phyloP scores from a whole-genome alignment of 2,329 filamentous ascomycete genomes.

The Colletotrichum tropicale region DNA sequence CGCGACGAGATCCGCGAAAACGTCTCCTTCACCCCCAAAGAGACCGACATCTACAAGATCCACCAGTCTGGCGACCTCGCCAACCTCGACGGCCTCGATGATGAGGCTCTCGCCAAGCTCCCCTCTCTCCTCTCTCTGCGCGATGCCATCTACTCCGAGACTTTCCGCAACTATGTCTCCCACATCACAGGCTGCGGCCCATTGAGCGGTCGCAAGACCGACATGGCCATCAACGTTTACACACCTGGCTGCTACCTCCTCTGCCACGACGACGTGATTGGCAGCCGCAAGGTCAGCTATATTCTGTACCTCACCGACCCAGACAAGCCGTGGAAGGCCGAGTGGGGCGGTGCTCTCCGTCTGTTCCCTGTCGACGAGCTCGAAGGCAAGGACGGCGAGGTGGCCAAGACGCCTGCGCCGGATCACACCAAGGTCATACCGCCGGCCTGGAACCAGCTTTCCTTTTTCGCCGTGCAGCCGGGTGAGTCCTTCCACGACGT shows the following conservation, averaged over 20 bases:
- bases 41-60: constrained; percentile 99
- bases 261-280: constrained; percentile 98
- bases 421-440: constrained; percentile 85
- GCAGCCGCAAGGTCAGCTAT: constrained; percentile 93
- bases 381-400: constrained; percentile 71
- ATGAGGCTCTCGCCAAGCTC: constrained; percentile 82
- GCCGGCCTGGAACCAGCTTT: constrained; percentile 95
- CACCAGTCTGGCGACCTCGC: constrained; percentile 98
- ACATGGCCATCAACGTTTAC: constrained; percentile 99
- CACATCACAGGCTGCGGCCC: constrained; percentile 85
- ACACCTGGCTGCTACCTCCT: constrained; percentile 94
- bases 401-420: constrained; percentile 80
- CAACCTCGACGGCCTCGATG: constrained; percentile 92
- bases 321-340: constrained; percentile 84
- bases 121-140: constrained; percentile 91
- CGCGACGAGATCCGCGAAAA: constrained; percentile 88
- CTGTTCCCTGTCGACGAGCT: constrained; percentile 76
- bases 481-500: constrained; percentile 99
- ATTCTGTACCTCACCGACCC: constrained; percentile 96
- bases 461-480: constrained; percentile 97
- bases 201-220: constrained; percentile 90
- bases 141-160: constrained; percentile 89
- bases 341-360: constrained; percentile 92
- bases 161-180: constrained; percentile 89
- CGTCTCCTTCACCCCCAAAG: constrained; percentile 95